A percentile compares a stretch with the other conserved stretches of the same genome.
These are phyloP conservation scores for Pyrrhoderma noxium DNA, from an alignment of 1,284 basidiomycete genomes.

Conservation along the genomic window DNA sequence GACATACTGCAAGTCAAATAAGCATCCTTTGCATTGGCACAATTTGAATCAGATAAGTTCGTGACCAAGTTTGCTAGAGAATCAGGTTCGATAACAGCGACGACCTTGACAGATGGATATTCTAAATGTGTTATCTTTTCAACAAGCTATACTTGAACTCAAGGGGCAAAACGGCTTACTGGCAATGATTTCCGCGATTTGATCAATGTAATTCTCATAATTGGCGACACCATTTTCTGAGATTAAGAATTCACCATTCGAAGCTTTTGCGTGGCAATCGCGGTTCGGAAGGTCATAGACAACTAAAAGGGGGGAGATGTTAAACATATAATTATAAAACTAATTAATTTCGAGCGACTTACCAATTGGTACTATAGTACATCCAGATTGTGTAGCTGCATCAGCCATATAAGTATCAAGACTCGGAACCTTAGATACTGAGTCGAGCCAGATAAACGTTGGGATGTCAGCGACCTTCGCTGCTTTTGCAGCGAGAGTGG, in stretches of 20 bases:
- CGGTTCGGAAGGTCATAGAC: constrained; percentile 38
- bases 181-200: constrained; percentile 48
- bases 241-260: constrained; percentile 58
- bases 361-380: constrained; percentile 53
- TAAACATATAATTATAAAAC: background rate
- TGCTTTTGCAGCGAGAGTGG: constrained; percentile 42
- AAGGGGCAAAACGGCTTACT: constrained; percentile 28
- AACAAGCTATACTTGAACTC: background rate
- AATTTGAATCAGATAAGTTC: constrained; percentile 53
- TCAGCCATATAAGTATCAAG: constrained; percentile 50
- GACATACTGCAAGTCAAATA: constrained; percentile 34
- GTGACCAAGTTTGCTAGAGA: constrained; percentile 56
- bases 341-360: constrained; percentile 31
- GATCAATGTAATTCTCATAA: constrained; percentile 56
- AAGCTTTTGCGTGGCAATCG: constrained; percentile 57
- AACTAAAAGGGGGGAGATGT: constrained; percentile 1
- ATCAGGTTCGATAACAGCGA: constrained; percentile 60
- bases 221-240: constrained; percentile 47
- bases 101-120: constrained; percentile 52
- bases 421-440: constrained; percentile 41
- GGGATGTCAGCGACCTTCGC: constrained; percentile 46
- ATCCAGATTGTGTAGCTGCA: constrained; percentile 39
- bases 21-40: constrained; percentile 42
- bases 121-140: constrained; percentile 31
- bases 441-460: constrained; percentile 56